Evolutionary conservation across 176 grass and related monocot genomes (phyloP), one percentile per base, ranked within the genome.

Genomic region (Oryza glumipatula): DNA sequence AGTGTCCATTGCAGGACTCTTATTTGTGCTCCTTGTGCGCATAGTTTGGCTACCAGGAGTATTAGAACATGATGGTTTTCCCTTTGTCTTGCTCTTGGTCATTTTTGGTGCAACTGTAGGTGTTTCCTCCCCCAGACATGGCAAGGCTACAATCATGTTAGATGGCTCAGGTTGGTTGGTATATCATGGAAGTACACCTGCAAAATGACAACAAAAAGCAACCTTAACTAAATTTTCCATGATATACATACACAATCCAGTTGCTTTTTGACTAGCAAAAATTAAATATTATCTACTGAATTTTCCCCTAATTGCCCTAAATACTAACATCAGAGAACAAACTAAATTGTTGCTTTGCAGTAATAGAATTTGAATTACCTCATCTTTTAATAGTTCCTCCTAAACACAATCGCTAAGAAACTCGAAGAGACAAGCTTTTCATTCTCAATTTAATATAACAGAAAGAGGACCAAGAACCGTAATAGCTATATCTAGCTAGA

Each of bases 141-240:
- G 35, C 35, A 36, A 6, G 0, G 35, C 35, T 36, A 36, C 35
- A 36, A 36, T 36, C 35, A 36, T 36, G 35, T 36, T 41, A 8
- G 39, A 41, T 7, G 39, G 7, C 39, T 41, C 39, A 7, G 39
- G 7, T 41, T 41, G 39, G 39, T 41, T 85, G 96, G 96, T 87
- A 98, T 98, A 73, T 98, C 96, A 66, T 98, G 93, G 83, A 98
- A 98, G 75, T 98, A 98, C 7, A 98, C 96, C 96, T 95, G 85
- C 54, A 81, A 54, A 70, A 76, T 43, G 9, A 56, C 7, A 1
- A 72, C 11, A n/a, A 36, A 74, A 79, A 48, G 66, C 30, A 85
- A 19, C 3, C 24, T 68, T 48, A 0, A 48, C 46, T 48, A 12
- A 48, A 13, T 48, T 48, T 48, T 48, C 46, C 46, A 48, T 48